These are phyloP conservation scores for Zanthoxylum bungeanum DNA, from an alignment of 345 rosid genomes.

Conservation along the genomic window DNA sequence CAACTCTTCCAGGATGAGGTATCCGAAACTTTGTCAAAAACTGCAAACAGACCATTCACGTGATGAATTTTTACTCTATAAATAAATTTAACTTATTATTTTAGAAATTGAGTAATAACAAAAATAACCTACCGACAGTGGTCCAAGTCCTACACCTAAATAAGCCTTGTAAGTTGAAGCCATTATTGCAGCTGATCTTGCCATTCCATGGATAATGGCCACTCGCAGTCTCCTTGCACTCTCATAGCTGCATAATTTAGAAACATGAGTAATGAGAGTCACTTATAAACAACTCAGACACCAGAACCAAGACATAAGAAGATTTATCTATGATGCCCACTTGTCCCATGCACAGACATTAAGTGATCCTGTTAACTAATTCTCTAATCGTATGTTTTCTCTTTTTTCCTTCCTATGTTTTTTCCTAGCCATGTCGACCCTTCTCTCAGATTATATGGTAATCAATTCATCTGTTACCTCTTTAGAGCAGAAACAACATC, in stretches of 20 bases:
- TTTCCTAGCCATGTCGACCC: too few species aligned
- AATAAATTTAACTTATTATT: constrained; percentile 3
- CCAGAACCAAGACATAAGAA: background rate
- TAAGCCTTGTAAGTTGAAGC: constrained; percentile 94
- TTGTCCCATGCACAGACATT: background rate
- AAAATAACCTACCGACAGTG: constrained; percentile 57
- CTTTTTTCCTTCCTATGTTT: background rate
- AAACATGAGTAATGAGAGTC: background rate
- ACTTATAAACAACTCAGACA: background rate
- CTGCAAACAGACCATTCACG: constrained; percentile 35
- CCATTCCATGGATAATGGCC: constrained; percentile 81
- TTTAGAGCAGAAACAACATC: constrained; percentile 69
- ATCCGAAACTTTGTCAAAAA: constrained; percentile 81
- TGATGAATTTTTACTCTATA: constrained; percentile 5
- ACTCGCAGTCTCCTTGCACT: constrained; percentile 72
- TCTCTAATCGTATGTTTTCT: background rate
- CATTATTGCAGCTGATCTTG: constrained; percentile 95
- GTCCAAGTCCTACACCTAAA: constrained; percentile 96
- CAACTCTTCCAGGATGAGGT: constrained; percentile 88
- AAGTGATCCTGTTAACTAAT: background rate
- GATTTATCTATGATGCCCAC: background rate
- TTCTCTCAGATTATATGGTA: background rate
- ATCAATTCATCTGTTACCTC: constrained; percentile 39
- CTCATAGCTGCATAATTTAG: constrained; percentile 53
- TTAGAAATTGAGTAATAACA: background rate